These are phyloP conservation scores for Simmondsia chinensis DNA, from an alignment of 148 eudicot species.

Conservation along the genomic window DNA sequence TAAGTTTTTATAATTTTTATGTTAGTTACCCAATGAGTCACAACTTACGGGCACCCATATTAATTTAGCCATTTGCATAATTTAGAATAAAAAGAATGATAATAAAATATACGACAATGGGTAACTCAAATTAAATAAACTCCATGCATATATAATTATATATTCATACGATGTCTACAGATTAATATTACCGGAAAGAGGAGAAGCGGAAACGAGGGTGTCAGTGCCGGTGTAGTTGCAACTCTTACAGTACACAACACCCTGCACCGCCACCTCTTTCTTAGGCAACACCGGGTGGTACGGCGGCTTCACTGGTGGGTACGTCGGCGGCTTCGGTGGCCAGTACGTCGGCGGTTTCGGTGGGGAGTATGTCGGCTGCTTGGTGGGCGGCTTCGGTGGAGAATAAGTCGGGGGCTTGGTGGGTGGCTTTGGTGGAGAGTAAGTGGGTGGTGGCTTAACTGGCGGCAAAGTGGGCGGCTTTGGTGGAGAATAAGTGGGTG, in stretches of 20 bases:
- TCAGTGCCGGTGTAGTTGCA: conserved; percentile 53
- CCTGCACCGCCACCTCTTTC: conserved; percentile 47
- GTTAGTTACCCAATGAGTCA: too few relatives aligned
- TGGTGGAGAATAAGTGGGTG: conserved; percentile 7
- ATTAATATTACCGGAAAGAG: conserved; percentile 67
- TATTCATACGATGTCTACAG: too few relatives aligned
- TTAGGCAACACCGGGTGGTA: too few relatives aligned
- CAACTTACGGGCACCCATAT: too few relatives aligned
- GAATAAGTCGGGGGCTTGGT: neutral
- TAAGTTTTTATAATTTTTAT: too few relatives aligned
- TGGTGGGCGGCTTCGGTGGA: conserved; percentile 6
- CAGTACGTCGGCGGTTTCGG: neutral
- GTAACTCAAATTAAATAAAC: too few relatives aligned
- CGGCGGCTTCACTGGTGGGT: conserved; percentile 9
- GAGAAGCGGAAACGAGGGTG: conserved; percentile 41
- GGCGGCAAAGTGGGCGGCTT: too few relatives aligned
- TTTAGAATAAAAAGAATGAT: neutral
- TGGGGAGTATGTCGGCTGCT: neutral
- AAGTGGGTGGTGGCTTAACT: conserved; percentile 12
- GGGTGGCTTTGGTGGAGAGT: conserved; percentile 10
- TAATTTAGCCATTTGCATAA: too few relatives aligned
- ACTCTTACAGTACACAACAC: conserved; percentile 73
- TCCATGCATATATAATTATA: too few relatives aligned
- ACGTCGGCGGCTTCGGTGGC: neutral
- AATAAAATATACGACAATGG: too few relatives aligned